Evolutionary conservation across 2,329 filamentous ascomycete species (phyloP).

Genomic region (Trichoderma gracile): DNA sequence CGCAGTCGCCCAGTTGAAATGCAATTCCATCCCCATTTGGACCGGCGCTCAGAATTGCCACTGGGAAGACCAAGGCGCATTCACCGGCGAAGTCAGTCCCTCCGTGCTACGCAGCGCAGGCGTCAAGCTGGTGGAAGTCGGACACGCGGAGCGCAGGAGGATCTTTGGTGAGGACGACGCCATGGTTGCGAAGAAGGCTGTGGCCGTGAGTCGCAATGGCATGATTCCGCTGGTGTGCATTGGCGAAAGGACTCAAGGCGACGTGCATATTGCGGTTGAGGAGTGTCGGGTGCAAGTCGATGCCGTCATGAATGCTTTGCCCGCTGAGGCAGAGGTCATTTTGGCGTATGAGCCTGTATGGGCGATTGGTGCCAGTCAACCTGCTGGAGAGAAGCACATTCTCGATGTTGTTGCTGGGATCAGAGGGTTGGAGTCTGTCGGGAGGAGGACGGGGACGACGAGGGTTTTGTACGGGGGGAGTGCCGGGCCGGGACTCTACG

Average conservation of each 20-base stretch:
- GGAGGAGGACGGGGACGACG: conserved; percentile 55
- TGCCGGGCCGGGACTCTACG: conserved; percentile 76
- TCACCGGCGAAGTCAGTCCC: conserved; percentile 76
- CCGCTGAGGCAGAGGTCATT: conserved; percentile 66
- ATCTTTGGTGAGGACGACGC: conserved; percentile 75
- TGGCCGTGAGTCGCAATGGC: conserved; percentile 65
- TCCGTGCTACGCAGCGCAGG: conserved; percentile 66
- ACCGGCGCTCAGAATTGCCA: conserved; percentile 75
- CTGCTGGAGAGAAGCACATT: conserved; percentile 72
- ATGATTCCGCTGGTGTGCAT: conserved; percentile 80
- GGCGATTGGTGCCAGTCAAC: conserved; percentile 76
- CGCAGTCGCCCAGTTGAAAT: conserved; percentile 50
- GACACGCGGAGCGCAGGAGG: conserved; percentile 75
- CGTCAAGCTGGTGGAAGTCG: conserved; percentile 72
- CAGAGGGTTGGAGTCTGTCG: conserved; percentile 53
- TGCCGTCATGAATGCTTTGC: conserved; percentile 61
- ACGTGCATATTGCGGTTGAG: conserved; percentile 59
- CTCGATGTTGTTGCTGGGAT: conserved; percentile 67
- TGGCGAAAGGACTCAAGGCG: conserved; percentile 62
- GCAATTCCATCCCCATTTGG: conserved; percentile 47
- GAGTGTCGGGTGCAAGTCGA: conserved; percentile 69
- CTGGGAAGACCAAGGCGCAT: conserved; percentile 69
- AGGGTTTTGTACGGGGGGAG: conserved; percentile 81
- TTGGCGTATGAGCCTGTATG: conserved; percentile 87
- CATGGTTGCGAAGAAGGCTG: conserved; percentile 66